Percentiles rank a stretch among this genome's conserved stretches.
Conservation (phyloP, 192 early-diverging fungal genomes). For the Coemansia sp. region DNA sequence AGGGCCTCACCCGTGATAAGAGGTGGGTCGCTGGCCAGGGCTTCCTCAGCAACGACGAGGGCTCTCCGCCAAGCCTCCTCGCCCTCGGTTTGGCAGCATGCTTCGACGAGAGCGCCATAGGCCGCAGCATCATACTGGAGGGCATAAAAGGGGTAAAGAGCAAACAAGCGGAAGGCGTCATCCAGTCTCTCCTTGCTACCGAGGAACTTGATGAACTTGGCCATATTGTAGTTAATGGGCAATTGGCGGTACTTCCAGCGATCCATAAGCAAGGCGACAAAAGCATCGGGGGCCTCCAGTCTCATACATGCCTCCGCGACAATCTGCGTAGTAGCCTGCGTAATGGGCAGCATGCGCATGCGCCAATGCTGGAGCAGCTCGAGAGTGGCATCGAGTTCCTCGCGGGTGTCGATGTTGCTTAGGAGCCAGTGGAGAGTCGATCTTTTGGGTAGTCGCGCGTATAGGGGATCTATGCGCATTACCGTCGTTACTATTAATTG, state of each 20-base stretch:
- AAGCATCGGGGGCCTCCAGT: constrained; percentile 20
- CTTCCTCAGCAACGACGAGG: constrained; percentile 34
- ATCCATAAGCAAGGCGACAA: constrained; percentile 35
- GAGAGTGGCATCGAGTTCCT: constrained; percentile 31
- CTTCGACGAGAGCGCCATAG: constrained; percentile 48
- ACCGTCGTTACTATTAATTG: constrained; percentile 25
- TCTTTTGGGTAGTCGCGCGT: constrained; percentile 19
- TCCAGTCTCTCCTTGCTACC: constrained; percentile 15
- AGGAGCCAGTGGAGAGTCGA: constrained; percentile 36
- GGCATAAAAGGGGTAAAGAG: constrained; percentile 38
- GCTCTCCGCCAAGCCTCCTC: constrained; percentile 50
- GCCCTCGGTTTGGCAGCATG: constrained; percentile 32
- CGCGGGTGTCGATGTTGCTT: constrained; percentile 13
- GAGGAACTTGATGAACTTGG: constrained; percentile 26
- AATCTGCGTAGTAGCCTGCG: constrained; percentile 39
- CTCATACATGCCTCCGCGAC: constrained; percentile 36
- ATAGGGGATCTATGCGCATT: constrained; percentile 5
- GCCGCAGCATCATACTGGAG: constrained; percentile 20
- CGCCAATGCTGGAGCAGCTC: constrained; percentile 34
- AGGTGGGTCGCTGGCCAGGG: constrained; percentile 15
- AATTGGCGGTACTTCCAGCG: constrained; percentile 50
- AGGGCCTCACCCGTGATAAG: constrained; percentile 37
- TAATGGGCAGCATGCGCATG: constrained; percentile 31
- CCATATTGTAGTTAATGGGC: constrained; percentile 30
- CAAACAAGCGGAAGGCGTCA: constrained; percentile 47